Base-by-base conservation (phyloP, 805 yeast species). In the Ogataea corticis region DNA sequence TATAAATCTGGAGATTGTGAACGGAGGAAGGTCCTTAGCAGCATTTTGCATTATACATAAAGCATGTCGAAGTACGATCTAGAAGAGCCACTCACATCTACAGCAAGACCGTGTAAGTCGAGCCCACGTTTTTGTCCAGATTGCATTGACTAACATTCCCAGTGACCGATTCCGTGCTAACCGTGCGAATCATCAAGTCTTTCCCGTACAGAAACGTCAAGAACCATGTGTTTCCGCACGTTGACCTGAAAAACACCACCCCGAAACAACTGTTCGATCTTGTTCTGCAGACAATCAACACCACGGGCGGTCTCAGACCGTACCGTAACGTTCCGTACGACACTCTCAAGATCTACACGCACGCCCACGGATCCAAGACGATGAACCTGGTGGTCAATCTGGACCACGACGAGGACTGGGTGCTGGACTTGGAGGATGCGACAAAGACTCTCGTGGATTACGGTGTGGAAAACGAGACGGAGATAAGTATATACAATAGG, bases 281-380 rank as follows among this genome's bases (percentile, higher is more conserved):
- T 48, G 70, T 84, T 9, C 55, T 70, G 33, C 54, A 73, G 3
- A 62, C 66, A 10, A 75, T 79, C 39, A 64, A 68, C n/a, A 61
- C 61, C 1, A 76, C 84, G 4, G 89, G 94, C 6, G 81, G 79
- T 0, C 78, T 83, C 48, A 75, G 97, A 58, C 96, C 98, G 2
- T 91, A 82, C 65, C 75, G 97, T 59, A 86, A 76, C 49, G 87
- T 87, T 9, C 71, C 67, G 0, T 86, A 81, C 51, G 87, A 92
- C 60, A 73, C 91, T 0, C 63, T 92, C 45, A 94, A 94, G 65
- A 76, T 94, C 6, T 94, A 94, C 68, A 86, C 96, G 23, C 90
- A 89, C 61, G 98, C 99, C 0, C 98, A 92, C 65, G 94, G 95
- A 11, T 79, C 96, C 25, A 94, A 94, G 68, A 87, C 97, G 2